Evolutionary conservation across 306 rosid species (phyloP).

Genomic region (Fagus crenata): DNA sequence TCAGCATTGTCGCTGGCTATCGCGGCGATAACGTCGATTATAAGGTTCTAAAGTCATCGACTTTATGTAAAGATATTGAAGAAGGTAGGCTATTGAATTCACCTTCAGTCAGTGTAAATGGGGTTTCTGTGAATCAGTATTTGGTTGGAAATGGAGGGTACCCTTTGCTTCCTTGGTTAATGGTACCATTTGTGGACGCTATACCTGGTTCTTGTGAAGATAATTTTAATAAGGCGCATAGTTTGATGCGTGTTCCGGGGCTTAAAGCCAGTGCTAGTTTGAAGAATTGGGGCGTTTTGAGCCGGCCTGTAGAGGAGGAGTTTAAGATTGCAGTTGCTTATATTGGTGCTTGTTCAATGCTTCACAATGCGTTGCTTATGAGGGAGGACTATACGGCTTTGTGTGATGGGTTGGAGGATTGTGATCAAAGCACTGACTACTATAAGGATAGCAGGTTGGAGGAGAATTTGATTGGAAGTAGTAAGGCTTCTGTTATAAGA

Average conservation of each 20-base stretch:
- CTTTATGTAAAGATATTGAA: slow-evolving; percentile 55
- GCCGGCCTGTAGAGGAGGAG: slow-evolving; percentile 60
- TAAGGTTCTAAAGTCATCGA: slow-evolving; percentile 47
- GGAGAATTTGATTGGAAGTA: slow-evolving; percentile 30
- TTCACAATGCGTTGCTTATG: slow-evolving; percentile 83
- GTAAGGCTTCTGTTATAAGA: slow-evolving; percentile 51
- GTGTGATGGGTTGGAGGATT: slow-evolving; percentile 43
- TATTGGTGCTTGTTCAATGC: slow-evolving; percentile 80
- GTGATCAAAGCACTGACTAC: slow-evolving; percentile 28
- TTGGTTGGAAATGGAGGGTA: slow-evolving; percentile 58
- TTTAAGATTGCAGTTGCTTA: slow-evolving; percentile 74
- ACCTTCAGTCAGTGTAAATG: slow-evolving; percentile 31
- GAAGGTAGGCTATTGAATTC: slow-evolving; percentile 46
- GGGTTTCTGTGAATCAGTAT: slow-evolving; percentile 55
- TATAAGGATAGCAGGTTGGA: slow-evolving; percentile 23
- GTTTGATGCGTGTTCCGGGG: slow-evolving; percentile 48
- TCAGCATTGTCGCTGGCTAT: slow-evolving; percentile 70
- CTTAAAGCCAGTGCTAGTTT: slow-evolving; percentile 54
- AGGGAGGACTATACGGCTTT: slow-evolving; percentile 83
- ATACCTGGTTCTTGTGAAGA: slow-evolving; percentile 51
- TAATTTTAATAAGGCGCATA: slow-evolving; percentile 53
- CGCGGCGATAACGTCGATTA: slow-evolving; percentile 49
- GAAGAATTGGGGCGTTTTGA: slow-evolving; percentile 79
- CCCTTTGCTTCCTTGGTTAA: slow-evolving; percentile 85
- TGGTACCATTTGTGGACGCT: slow-evolving; percentile 56